Evolutionary conservation across 2,329 filamentous ascomycete species (phyloP).

Genomic region (Dryadomyces quercus-mongolicae): DNA sequence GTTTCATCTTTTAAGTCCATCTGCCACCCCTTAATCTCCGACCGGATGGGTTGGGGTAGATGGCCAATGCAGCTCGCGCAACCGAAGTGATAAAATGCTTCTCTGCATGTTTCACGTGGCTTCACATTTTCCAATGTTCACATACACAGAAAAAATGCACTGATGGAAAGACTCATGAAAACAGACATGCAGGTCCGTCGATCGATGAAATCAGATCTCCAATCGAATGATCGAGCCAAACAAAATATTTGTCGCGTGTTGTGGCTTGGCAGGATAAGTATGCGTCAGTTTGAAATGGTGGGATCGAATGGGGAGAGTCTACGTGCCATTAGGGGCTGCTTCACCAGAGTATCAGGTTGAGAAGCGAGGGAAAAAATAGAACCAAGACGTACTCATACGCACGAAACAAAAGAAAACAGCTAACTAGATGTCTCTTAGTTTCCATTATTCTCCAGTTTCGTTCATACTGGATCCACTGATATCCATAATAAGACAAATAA

Average conservation of each 20-base stretch:
- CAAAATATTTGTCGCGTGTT: not conserved
- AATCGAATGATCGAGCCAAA: not conserved
- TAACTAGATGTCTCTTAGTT: too few relatives aligned
- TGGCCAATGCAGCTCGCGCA: not conserved
- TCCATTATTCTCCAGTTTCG: too few relatives aligned
- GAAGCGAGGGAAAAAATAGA: too few relatives aligned
- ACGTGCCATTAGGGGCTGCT: not conserved
- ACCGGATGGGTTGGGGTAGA: not conserved
- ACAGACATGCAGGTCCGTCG: not conserved
- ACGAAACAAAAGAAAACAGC: too few relatives aligned
- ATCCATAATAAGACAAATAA: too few relatives aligned
- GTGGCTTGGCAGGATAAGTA: not conserved
- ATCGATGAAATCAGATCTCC: not conserved
- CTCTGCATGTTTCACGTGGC: not conserved
- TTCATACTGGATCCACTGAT: too few relatives aligned
- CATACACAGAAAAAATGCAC: not conserved
- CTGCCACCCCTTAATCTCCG: not conserved
- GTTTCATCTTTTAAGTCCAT: not conserved
- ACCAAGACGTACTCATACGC: too few relatives aligned
- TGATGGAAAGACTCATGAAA: not conserved
- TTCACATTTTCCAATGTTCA: not conserved
- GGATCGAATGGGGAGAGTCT: not conserved
- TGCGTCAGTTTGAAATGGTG: too few relatives aligned
- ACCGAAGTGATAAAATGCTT: not conserved
- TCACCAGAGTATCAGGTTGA: not conserved